Percentiles rank a stretch among this genome's conserved stretches.
These are phyloP conservation scores for Monilinia fructicola DNA, from an alignment of 2,329 filamentous ascomycete species.

Conservation along the genomic window DNA sequence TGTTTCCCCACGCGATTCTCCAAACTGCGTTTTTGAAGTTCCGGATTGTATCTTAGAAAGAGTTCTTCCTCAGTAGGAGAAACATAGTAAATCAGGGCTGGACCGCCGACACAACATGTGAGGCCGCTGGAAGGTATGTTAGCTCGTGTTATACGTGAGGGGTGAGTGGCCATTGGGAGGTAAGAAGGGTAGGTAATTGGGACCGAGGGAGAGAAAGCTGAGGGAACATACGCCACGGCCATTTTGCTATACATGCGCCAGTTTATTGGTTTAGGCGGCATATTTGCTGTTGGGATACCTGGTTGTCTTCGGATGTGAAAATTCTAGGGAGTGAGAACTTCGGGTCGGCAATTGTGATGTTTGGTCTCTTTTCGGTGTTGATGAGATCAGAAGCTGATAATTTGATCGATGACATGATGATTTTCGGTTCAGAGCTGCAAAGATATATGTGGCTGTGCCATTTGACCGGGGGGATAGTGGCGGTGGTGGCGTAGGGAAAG, in stretches of 20 bases:
- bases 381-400: neutral
- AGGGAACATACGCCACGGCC: conserved; percentile 59
- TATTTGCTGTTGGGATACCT: conserved; percentile 30
- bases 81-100: conserved; percentile 76
- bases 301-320: neutral
- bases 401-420: conserved; percentile 23
- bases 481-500: conserved; percentile 17
- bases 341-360: conserved; percentile 8
- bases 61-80: conserved; percentile 88
- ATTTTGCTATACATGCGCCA: conserved; percentile 68
- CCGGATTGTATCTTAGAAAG: conserved; percentile 88
- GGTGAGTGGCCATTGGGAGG: neutral
- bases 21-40: conserved; percentile 85
- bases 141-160: conserved; percentile 16
- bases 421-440: conserved; percentile 14
- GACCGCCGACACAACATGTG: conserved; percentile 76
- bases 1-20: conserved; percentile 73
- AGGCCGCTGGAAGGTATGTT: conserved; percentile 57
- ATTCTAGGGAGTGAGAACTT: neutral
- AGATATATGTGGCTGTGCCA: neutral
- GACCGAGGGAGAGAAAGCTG: neutral
- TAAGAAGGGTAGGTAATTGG: conserved; percentile 11
- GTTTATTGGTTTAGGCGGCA: conserved; percentile 52
- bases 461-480: conserved; percentile 1
- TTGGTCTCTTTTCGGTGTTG: neutral